phyloP scores from a whole-genome alignment of 768 basidiomycete species.

The Boletus pseudopeckii region DNA sequence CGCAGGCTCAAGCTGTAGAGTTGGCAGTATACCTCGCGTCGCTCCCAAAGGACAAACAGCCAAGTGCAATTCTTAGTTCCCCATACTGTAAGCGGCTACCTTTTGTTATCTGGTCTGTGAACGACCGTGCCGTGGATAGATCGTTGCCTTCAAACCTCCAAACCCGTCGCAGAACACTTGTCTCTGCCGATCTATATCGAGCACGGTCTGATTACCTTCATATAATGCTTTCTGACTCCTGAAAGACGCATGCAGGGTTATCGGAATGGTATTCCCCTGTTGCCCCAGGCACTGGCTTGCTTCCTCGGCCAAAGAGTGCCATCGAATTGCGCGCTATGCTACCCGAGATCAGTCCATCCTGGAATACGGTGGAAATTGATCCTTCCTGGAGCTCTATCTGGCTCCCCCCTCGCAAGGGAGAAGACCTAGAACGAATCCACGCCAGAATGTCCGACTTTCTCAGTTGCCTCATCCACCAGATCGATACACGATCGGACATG shows the following conservation, averaged over 20 bases:
- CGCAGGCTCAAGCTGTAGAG: conserved; percentile 69
- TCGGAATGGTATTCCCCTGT: conserved; percentile 82
- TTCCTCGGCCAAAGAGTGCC: conserved; percentile 68
- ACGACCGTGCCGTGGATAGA: conserved; percentile 39
- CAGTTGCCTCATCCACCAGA: conserved; percentile 44
- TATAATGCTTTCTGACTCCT: conserved; percentile 6
- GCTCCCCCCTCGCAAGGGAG: conserved; percentile 71
- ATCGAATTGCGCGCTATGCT: conserved; percentile 49
- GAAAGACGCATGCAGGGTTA: conserved; percentile 41
- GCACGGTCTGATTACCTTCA: conserved; percentile 49
- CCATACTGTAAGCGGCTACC: conserved; percentile 63
- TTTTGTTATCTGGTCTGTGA: background rate
- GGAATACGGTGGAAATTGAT: conserved; percentile 62
- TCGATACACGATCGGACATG: conserved; percentile 42
- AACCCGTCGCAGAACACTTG: conserved; percentile 59
- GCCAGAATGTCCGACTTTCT: conserved; percentile 54
- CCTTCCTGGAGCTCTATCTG: conserved; percentile 60
- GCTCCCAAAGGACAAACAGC: conserved; percentile 61
- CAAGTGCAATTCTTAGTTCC: conserved; percentile 80
- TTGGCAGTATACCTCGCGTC: conserved; percentile 61
- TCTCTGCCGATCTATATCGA: conserved; percentile 72
- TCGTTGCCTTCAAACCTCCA: conserved; percentile 81
- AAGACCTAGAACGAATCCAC: conserved; percentile 61
- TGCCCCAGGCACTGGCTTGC: conserved; percentile 60
- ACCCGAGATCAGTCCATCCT: conserved; percentile 57